Conservation (phyloP, 2,329 filamentous ascomycete species). For the Xylariales sp. region DNA sequence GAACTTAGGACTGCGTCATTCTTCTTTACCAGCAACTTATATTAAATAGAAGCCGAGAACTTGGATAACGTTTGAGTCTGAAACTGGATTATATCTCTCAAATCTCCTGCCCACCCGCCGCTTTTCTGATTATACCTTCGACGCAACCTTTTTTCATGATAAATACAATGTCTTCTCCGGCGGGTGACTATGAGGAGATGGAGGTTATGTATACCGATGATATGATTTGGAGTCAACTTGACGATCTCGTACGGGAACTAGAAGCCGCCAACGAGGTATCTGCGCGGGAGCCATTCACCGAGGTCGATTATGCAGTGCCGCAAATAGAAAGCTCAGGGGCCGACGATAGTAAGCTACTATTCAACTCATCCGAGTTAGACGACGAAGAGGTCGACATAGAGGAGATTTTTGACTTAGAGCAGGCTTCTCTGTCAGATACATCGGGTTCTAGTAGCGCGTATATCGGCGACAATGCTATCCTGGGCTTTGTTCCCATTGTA, state of each 20-base stretch:
- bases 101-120: background rate
- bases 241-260: too few species aligned
- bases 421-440: constrained; percentile 4
- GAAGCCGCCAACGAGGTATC: too few species aligned
- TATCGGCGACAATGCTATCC: background rate
- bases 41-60: constrained; percentile 3
- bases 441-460: background rate
- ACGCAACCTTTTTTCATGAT: background rate
- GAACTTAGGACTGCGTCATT: background rate
- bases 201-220: background rate
- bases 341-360: too few species aligned
- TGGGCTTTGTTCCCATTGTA: constrained; percentile 7
- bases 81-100: background rate
- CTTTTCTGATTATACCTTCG: background rate
- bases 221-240: background rate
- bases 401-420: constrained; percentile 16
- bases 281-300: too few species aligned
- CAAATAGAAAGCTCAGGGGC: too few species aligned
- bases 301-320: too few species aligned
- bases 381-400: too few species aligned
- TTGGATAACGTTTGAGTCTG: background rate
- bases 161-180: constrained; percentile 4
- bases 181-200: background rate
- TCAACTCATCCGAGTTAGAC: too few species aligned
- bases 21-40: too few species aligned